These are phyloP conservation scores for Iris pallida DNA, from an alignment of 116 monocot genomes.

Conservation along the genomic window DNA sequence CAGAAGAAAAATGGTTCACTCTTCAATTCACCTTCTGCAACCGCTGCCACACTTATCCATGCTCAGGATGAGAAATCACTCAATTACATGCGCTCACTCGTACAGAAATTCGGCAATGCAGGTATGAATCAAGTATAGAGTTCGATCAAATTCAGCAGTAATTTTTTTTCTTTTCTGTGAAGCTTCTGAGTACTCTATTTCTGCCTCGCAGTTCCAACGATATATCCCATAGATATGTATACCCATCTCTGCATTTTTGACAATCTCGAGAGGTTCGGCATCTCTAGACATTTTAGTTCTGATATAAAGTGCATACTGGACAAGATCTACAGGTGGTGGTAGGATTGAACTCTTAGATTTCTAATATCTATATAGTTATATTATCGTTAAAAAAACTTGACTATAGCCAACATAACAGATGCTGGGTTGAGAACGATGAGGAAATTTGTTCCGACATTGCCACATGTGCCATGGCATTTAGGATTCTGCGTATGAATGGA, in stretches of 20 bases:
- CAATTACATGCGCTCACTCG: constrained; percentile 44
- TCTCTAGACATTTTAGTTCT: constrained; percentile 46
- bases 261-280: constrained; percentile 61
- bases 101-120: constrained; percentile 53
- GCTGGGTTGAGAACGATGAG: constrained; percentile 70
- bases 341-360: too few relatives aligned
- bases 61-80: constrained; percentile 44
- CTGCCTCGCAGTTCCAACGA: constrained; percentile 48
- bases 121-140: constrained; percentile 23
- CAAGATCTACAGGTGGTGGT: constrained; percentile 53
- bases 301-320: constrained; percentile 68
- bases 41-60: constrained; percentile 55
- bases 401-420: constrained; percentile 37
- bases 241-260: constrained; percentile 52
- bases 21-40: constrained; percentile 81
- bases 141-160: not conserved
- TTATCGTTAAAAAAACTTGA: constrained; percentile 18
- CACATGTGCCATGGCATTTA: constrained; percentile 77
- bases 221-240: constrained; percentile 48
- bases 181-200: not conserved
- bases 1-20: constrained; percentile 82
- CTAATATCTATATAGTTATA: not conserved
- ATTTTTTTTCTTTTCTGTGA: not conserved
- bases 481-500: constrained; percentile 75
- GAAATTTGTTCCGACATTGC: constrained; percentile 49